These are phyloP conservation scores for Erodium moschatum DNA, from an alignment of 441 rosid species.

Conservation along the genomic window DNA sequence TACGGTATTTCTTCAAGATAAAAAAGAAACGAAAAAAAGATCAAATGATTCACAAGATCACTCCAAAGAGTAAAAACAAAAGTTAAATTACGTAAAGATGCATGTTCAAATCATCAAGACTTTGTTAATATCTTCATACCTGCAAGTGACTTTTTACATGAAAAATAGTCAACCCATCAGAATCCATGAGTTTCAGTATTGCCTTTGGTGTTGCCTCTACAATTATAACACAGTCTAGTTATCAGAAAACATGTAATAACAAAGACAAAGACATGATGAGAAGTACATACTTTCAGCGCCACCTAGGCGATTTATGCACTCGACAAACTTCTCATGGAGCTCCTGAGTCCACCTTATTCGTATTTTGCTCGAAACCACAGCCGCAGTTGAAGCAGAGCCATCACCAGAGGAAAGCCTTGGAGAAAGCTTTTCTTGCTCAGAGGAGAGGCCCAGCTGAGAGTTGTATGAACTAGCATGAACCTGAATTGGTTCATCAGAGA, in stretches of 20 bases:
- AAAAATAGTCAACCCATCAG: slow-evolving; percentile 71
- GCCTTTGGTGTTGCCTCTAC: slow-evolving; percentile 89
- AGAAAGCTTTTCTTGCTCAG: slow-evolving; percentile 17
- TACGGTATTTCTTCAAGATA: slow-evolving; percentile 61
- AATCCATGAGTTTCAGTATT: slow-evolving; percentile 76
- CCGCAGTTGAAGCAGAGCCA: slow-evolving; percentile 20
- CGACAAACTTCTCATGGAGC: slow-evolving; percentile 87
- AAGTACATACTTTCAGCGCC: slow-evolving; percentile 73
- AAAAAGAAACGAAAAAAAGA: not conserved
- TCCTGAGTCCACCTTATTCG: slow-evolving; percentile 89
- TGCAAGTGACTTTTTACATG: slow-evolving; percentile 96
- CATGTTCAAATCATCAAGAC: not conserved
- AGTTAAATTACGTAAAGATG: not conserved
- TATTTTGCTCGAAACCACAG: slow-evolving; percentile 37
- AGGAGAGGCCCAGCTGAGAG: no score
- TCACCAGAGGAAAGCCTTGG: slow-evolving; percentile 25
- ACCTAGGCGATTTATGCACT: slow-evolving; percentile 64
- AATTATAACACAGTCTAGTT: slow-evolving; percentile 14
- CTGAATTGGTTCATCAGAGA: no score
- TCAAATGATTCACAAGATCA: not conserved
- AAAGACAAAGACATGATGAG: not conserved
- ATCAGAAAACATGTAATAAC: not conserved
- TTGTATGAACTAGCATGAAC: no score
- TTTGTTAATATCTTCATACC: slow-evolving; percentile 25
- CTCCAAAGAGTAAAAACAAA: no score